Evolutionary conservation across 441 rosid species (phyloP).

Genomic region (Pelargonium australe): DNA sequence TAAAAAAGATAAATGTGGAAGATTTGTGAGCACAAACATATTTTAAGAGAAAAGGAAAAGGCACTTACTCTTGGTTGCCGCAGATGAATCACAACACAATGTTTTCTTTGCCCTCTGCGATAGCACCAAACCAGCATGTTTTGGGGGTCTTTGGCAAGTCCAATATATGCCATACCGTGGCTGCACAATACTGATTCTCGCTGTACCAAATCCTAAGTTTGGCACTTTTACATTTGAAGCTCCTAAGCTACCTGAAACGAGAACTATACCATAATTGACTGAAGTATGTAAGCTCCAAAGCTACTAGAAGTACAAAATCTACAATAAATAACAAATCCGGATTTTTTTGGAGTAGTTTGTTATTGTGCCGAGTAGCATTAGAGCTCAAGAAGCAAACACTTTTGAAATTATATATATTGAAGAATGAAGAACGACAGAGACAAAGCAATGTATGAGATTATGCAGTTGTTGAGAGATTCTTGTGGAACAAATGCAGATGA

Average conservation of each 20-base stretch:
- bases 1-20: too few species aligned
- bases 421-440: too few species aligned
- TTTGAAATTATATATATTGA: too few species aligned
- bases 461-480: too few species aligned
- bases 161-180: constrained; percentile 27
- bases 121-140: constrained; percentile 36
- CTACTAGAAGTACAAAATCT: too few species aligned
- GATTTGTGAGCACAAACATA: too few species aligned
- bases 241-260: constrained; percentile 60
- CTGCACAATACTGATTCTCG: constrained; percentile 28
- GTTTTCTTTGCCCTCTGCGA: constrained; percentile 30
- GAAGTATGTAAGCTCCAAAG: not conserved
- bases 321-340: too few species aligned
- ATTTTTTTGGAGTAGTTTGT: too few species aligned
- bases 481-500: too few species aligned
- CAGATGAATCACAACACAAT: constrained; percentile 27
- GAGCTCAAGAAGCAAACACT: too few species aligned
- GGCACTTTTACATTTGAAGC: constrained; percentile 39
- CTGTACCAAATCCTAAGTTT: constrained; percentile 29
- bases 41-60: constrained; percentile 9
- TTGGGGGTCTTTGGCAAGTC: constrained; percentile 29
- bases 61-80: constrained; percentile 38
- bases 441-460: too few species aligned
- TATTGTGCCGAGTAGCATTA: too few species aligned
- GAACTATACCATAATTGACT: constrained; percentile 7